Base-by-base conservation (phyloP, 805 yeast species). In the Candida verbasci region DNA sequence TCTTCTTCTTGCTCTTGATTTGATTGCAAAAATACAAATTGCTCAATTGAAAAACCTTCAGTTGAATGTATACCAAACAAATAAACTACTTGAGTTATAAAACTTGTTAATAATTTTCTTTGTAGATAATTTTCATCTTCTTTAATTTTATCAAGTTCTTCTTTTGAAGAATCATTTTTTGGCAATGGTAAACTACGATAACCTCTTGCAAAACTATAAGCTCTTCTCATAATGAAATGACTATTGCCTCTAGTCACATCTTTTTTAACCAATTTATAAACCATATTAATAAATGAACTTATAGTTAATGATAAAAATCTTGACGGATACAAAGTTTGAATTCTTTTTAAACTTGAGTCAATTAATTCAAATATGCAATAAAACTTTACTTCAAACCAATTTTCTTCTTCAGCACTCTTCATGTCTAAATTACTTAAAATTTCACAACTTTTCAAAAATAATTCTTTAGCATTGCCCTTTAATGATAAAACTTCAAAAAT, bases 401-500 rank as follows among this genome's bases (percentile, higher is more conserved):
- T 51, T 39, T 52, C 60, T 9, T 29, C 29, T 4, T 32, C 35
- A 6, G 36, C 37, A 15, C 48, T 49, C 17, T 45, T 43, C 4
- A 59, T 47, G 15, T 52, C 52, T 22, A 82, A 45, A 1, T 54
- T 41, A 10, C 65, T 46, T 14, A 89, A 53, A 20, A 83, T 52
- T 52, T 87, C 96, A 53, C 85, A 80, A 9, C 78, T 63, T 41
- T 82, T 78, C 35, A 89, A 58, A 24, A 88, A 74, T 37, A 87
- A 56, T 57, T 88, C 96, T 48, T 86, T 86, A 6, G 93, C 82
- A 50, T 85, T 85, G 10, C 95, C 96, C 37, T 72, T 53, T 29
- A 60, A 60, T 0, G 95, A 79, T 35, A 91, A 60, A 14, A 77
- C 57, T 41, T 78, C 82, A 54, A 85, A 86, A 1, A 78, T 55